A percentile compares a stretch with the other conserved stretches of the same genome.
Evolutionary conservation across 495 filamentous ascomycete species (phyloP).

Genomic region (Patellaria atrata): DNA sequence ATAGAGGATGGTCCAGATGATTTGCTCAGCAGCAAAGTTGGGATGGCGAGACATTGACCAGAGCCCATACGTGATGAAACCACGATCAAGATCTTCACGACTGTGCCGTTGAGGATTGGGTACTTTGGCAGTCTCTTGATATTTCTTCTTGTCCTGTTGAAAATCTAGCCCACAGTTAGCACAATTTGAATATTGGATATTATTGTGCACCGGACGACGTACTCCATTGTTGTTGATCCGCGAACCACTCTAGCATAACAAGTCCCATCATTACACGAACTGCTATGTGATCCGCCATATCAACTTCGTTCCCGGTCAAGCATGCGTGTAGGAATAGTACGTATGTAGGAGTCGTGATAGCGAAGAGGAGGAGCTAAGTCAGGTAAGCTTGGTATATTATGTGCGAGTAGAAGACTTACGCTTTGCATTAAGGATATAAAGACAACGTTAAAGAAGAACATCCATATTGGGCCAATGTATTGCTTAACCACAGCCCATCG

Average conservation of each 20-base stretch:
- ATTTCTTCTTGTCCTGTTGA: slow-evolving; percentile 65
- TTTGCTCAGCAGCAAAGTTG: slow-evolving; percentile 87
- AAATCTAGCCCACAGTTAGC: slow-evolving; percentile 50
- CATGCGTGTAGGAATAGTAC: slow-evolving; percentile 48
- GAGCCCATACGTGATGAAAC: slow-evolving; percentile 74
- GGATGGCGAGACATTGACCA: slow-evolving; percentile 83
- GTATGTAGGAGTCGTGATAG: slow-evolving; percentile 72
- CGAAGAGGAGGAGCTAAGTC: slow-evolving; percentile 44
- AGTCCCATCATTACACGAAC: slow-evolving; percentile 51
- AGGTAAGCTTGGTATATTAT: slow-evolving; percentile 4
- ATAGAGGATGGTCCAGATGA: slow-evolving; percentile 78
- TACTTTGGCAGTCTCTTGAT: slow-evolving; percentile 56
- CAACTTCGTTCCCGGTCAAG: slow-evolving; percentile 26
- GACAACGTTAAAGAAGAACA: slow-evolving; percentile 70
- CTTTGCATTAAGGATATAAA: slow-evolving; percentile 85
- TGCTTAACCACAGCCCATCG: slow-evolving; percentile 54
- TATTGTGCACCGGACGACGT: slow-evolving; percentile 14
- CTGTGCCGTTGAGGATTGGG: slow-evolving; percentile 36
- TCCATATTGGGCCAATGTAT: slow-evolving; percentile 39
- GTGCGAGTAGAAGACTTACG: slow-evolving; percentile 30
- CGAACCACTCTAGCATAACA: slow-evolving; percentile 60
- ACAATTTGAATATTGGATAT: slow-evolving; percentile 6
- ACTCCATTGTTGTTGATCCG: slow-evolving; percentile 92
- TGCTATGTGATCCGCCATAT: slow-evolving; percentile 51
- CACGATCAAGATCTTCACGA: slow-evolving; percentile 73